These are phyloP conservation scores for Xanthoceras sorbifolium DNA, from an alignment of 345 rosid species.

Conservation along the genomic window DNA sequence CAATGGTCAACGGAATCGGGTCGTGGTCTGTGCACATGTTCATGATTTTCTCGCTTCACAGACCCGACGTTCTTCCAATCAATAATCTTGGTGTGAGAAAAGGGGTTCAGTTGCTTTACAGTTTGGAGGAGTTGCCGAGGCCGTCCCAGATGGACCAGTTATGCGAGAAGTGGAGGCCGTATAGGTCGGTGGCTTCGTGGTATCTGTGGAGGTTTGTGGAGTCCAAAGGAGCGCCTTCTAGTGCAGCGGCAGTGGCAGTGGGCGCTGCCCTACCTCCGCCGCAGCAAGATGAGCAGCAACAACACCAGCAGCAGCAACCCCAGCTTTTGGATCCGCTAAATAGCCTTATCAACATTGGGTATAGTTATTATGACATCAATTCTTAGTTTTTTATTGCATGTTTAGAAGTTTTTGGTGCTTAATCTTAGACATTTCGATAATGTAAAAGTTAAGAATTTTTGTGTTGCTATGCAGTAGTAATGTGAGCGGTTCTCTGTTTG, in stretches of 20 bases:
- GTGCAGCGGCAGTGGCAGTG: constrained; percentile 59
- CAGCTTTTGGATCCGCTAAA: constrained; percentile 85
- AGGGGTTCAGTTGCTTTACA: constrained; percentile 81
- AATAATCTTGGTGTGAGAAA: constrained; percentile 88
- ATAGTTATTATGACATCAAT: constrained; percentile 31
- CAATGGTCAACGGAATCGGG: constrained; percentile 98
- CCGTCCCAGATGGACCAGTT: constrained; percentile 90
- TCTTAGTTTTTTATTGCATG: constrained; percentile 22
- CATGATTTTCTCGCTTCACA: constrained; percentile 92
- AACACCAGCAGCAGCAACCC: constrained; percentile 57
- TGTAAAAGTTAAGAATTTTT: neutral
- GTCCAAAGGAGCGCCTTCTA: constrained; percentile 64
- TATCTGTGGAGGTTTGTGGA: constrained; percentile 88
- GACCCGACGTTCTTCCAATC: constrained; percentile 94
- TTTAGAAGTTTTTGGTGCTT: neutral
- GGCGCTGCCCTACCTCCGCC: constrained; percentile 52
- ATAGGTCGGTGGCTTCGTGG: constrained; percentile 94
- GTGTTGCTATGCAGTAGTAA: neutral
- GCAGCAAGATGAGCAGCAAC: constrained; percentile 54
- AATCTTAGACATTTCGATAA: neutral
- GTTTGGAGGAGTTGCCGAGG: constrained; percentile 80
- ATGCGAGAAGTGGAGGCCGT: constrained; percentile 97
- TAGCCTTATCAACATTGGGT: constrained; percentile 90
- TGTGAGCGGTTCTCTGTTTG: neutral
- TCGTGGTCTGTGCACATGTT: constrained; percentile 99